These are phyloP conservation scores for Penicillium sp. DNA, from an alignment of 2,329 filamentous ascomycete species.

Conservation along the genomic window DNA sequence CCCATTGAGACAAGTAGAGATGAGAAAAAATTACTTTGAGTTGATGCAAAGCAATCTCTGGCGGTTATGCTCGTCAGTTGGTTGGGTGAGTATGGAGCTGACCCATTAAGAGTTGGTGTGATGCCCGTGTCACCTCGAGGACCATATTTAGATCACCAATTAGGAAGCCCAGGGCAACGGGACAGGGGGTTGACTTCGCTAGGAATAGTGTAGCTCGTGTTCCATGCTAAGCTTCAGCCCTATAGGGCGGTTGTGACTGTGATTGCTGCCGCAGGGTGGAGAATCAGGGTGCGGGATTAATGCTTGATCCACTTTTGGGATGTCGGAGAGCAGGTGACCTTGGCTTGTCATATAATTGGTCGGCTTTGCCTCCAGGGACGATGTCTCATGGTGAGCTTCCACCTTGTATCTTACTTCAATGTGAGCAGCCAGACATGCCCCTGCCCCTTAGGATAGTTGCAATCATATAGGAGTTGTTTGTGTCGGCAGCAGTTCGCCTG, in stretches of 20 bases:
- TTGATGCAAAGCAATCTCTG: background rate
- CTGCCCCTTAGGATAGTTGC: no score
- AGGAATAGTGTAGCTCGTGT: background rate
- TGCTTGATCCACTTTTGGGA: background rate
- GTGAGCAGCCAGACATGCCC: no score
- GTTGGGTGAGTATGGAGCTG: slow-evolving; percentile 5
- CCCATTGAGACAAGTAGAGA: background rate
- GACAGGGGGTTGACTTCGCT: no score
- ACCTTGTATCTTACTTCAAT: no score
- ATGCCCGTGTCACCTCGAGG: slow-evolving; percentile 1
- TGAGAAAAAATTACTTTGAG: no score
- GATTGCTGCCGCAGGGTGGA: slow-evolving; percentile 8
- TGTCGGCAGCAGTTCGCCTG: no score
- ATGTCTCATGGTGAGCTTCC: no score
- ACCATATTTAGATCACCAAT: background rate
- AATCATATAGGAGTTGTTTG: no score
- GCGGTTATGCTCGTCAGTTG: slow-evolving; percentile 8
- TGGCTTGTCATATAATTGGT: no score
- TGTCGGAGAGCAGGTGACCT: background rate
- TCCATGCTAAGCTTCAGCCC: slow-evolving; percentile 11
- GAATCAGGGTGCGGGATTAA: background rate
- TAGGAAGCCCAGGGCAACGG: background rate
- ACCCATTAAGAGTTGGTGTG: background rate
- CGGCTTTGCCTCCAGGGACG: no score
- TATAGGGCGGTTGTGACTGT: slow-evolving; percentile 11